phyloP scores from a whole-genome alignment of 208 protist species.

The Angomonas ambiguus region DNA sequence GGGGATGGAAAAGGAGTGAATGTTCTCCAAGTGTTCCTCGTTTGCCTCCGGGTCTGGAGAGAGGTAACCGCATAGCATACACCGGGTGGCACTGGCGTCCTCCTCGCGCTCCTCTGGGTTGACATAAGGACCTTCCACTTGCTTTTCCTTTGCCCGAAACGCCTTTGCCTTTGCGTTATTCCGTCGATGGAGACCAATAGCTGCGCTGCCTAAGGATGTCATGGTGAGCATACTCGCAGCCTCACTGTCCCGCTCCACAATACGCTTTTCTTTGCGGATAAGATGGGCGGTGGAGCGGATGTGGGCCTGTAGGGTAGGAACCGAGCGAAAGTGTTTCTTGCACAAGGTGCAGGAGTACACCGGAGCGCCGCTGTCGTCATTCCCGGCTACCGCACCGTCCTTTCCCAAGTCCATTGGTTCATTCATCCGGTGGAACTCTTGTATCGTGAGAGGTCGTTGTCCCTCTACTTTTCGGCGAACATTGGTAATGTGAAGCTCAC shows the following conservation, averaged over 20 bases:
- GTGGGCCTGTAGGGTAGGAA: slow-evolving; percentile 88
- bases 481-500: slow-evolving; percentile 77
- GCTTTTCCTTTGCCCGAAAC: slow-evolving; percentile 5
- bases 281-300: slow-evolving; percentile 87
- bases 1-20: slow-evolving; percentile 80
- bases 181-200: slow-evolving; percentile 84
- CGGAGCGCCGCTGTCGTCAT: slow-evolving; percentile 36
- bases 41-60: slow-evolving; percentile 48
- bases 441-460: slow-evolving; percentile 50
- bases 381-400: slow-evolving; percentile 9
- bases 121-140: slow-evolving; percentile 37
- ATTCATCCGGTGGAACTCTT: slow-evolving; percentile 38
- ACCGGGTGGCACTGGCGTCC: slow-evolving; percentile 71
- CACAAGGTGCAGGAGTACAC: slow-evolving; percentile 87
- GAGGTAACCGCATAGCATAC: slow-evolving; percentile 75
- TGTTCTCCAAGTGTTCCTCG: slow-evolving; percentile 44
- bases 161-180: slow-evolving; percentile 61
- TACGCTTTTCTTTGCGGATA: slow-evolving; percentile 89
- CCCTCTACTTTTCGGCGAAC: slow-evolving; percentile 83
- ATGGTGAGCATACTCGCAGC: slow-evolving; percentile 72
- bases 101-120: slow-evolving; percentile 66
- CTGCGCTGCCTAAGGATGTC: slow-evolving; percentile 83
- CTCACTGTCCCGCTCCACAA: slow-evolving; percentile 78
- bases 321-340: slow-evolving; percentile 86
- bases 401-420: background rate